A percentile compares a stretch with the other conserved stretches of the same genome.
These are phyloP conservation scores for Lactifluus pinguis DNA, from an alignment of 768 basidiomycete species.

Conservation along the genomic window DNA sequence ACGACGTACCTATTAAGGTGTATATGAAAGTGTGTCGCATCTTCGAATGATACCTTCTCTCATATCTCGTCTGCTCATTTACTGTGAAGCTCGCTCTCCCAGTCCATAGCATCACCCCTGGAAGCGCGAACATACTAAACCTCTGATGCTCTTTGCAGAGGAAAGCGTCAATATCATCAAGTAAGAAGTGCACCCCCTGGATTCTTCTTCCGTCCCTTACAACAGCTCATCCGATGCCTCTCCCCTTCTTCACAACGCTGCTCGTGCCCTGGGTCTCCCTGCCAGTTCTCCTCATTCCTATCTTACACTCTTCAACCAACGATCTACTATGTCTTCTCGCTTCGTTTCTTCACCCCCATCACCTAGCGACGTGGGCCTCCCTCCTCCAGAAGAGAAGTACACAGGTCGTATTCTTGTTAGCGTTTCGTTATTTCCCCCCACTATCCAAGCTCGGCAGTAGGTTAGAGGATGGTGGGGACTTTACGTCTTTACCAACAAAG, in stretches of 20 bases:
- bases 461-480: too few species aligned
- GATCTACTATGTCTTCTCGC: constrained; percentile 4
- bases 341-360: too few species aligned
- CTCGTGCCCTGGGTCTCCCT: constrained; percentile 57
- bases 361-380: too few species aligned
- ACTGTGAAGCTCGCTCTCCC: constrained; percentile 48
- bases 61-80: background rate
- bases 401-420: too few species aligned
- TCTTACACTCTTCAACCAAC: constrained; percentile 24
- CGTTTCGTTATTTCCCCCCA: too few species aligned
- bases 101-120: constrained; percentile 54
- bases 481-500: background rate
- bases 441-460: too few species aligned
- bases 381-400: too few species aligned
- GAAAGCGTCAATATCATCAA: constrained; percentile 68
- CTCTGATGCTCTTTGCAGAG: constrained; percentile 37
- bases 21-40: constrained; percentile 56
- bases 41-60: background rate
- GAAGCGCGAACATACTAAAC: constrained; percentile 45
- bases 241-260: constrained; percentile 60
- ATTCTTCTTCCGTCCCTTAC: constrained; percentile 62
- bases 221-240: constrained; percentile 56
- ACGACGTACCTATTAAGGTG: constrained; percentile 63
- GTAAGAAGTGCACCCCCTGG: constrained; percentile 69
- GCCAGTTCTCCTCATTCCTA: constrained; percentile 46